Evolutionary conservation across 2,329 filamentous ascomycete genomes (phyloP), one percentile per base, ranked within the genome.

Genomic region (Trichoderma lentiforme): DNA sequence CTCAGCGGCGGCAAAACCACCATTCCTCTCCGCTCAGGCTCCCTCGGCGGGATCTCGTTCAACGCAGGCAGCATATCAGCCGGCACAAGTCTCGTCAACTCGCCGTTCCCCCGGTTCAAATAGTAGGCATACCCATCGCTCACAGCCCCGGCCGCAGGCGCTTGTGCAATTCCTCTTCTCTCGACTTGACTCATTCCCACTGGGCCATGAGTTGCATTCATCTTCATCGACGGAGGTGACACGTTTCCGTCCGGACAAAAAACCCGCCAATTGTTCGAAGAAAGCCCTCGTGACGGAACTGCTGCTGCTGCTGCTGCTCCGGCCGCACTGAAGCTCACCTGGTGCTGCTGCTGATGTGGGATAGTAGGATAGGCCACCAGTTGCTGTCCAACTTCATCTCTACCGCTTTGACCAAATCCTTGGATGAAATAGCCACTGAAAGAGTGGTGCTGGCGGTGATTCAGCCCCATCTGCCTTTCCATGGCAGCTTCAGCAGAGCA

Each of bases 41-140:
- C 82, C 1, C 80, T 70, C 1, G 81, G 75, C 2, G 85, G 84
- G 5, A 90, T 80, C 58, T 84, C 83, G 6, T 79, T 75, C 39
- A 86, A 76, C 4, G 80, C 77, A 0, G 84, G 85, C 12, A 90
- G 78, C 79, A 84, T 81, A 73, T 90, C 88, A 0, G 86, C 88
- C 0, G 87, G 87, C 15, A 90, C 81, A 0, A 90, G 83, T 3
- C 85, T 82, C 6, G 88, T 89, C 72, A 84, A 86, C 61, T 82
- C 79, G 4, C 88, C 88, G 72, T 88, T 84, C 9, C 85, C 85
- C 7, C 88, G 83, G 66, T 86, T 83, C 67, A 86, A 84, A 74
- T 83, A 88, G 77, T 90, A 90, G 2, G 81, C 83, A 70, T 83
- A 86, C 15, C 72, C 77, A 36, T 61, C 66, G 2, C 71, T 39